Percentiles rank a stretch among this genome's conserved stretches.
These are phyloP conservation scores for Cladosporium oxysporum DNA, from an alignment of 2,329 filamentous ascomycete genomes.

Conservation along the genomic window DNA sequence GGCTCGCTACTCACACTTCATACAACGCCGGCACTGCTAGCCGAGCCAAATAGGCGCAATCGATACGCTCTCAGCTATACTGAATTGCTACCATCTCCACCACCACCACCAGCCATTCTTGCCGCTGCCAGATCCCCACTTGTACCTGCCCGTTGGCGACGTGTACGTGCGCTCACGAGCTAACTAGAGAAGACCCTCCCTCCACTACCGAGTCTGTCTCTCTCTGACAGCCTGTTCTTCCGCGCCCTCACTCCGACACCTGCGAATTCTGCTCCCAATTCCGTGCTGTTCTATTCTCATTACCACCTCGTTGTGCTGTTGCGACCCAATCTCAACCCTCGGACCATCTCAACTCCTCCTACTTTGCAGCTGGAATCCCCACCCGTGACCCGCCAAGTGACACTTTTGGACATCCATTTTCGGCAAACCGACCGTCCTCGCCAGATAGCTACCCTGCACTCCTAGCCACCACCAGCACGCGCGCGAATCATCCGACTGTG, in stretches of 20 bases:
- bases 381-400: conserved; percentile 16
- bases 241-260: neutral
- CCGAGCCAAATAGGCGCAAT: neutral
- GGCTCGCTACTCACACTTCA: neutral
- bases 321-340: neutral
- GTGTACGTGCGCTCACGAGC: conserved; percentile 11
- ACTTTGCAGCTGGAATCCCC: conserved; percentile 8
- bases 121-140: conserved; percentile 10
- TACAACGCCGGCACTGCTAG: neutral
- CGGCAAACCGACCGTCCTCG: neutral
- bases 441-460: conserved; percentile 5
- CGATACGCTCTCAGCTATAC: neutral
- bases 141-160: conserved; percentile 7
- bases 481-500: neutral
- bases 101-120: conserved; percentile 1
- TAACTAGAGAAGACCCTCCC: conserved; percentile 9
- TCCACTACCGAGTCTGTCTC: neutral
- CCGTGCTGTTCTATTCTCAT: neutral
- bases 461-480: conserved; percentile 1
- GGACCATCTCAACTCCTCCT: neutral
- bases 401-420: conserved; percentile 9
- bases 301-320: neutral
- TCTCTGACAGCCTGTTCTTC: neutral
- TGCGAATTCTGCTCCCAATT: conserved; percentile 8
- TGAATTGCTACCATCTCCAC: conserved; percentile 1